A percentile compares a stretch with the other conserved stretches of the same genome.
phyloP scores from a whole-genome alignment of 23 red algal species.

The Gracilaria caudata region DNA sequence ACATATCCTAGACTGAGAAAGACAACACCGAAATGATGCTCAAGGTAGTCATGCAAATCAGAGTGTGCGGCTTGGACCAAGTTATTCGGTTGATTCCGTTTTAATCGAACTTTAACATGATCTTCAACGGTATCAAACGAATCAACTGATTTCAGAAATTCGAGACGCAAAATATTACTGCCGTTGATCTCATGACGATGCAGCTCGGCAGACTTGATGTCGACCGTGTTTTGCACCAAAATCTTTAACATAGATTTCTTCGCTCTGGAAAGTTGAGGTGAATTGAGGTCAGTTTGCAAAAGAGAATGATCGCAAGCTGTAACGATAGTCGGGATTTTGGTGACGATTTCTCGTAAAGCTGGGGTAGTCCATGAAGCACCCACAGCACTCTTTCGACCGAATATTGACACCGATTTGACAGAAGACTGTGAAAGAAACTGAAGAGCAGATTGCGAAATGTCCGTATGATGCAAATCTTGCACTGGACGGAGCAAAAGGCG shows the following conservation, averaged over 20 bases:
- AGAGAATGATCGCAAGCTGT: conserved; percentile 27
- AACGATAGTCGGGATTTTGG: conserved; percentile 17
- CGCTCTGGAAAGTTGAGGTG: background rate
- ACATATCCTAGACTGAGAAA: conserved; percentile 71
- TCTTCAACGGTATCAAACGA: conserved; percentile 1
- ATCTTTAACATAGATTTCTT: conserved; percentile 49
- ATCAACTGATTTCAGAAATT: conserved; percentile 6
- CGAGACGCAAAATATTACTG: conserved; percentile 10
- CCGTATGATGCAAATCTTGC: conserved; percentile 38
- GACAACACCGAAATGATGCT: background rate
- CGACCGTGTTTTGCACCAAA: conserved; percentile 19
- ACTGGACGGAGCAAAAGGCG: conserved; percentile 62
- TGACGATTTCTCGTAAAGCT: conserved; percentile 59
- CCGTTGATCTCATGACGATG: conserved; percentile 1
- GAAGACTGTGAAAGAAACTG: conserved; percentile 5
- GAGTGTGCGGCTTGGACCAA: background rate
- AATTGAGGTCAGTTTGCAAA: background rate
- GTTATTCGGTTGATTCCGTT: background rate
- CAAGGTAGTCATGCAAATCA: background rate
- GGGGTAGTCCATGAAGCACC: conserved; percentile 52
- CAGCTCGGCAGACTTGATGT: conserved; percentile 13
- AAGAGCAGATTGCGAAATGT: conserved; percentile 32
- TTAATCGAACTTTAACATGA: conserved; percentile 2
- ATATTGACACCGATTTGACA: conserved; percentile 26
- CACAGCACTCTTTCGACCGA: conserved; percentile 41